Evolutionary conservation across 768 basidiomycete species (phyloP), one percentile per base, ranked within the genome.

Genomic region (Imleria badia): DNA sequence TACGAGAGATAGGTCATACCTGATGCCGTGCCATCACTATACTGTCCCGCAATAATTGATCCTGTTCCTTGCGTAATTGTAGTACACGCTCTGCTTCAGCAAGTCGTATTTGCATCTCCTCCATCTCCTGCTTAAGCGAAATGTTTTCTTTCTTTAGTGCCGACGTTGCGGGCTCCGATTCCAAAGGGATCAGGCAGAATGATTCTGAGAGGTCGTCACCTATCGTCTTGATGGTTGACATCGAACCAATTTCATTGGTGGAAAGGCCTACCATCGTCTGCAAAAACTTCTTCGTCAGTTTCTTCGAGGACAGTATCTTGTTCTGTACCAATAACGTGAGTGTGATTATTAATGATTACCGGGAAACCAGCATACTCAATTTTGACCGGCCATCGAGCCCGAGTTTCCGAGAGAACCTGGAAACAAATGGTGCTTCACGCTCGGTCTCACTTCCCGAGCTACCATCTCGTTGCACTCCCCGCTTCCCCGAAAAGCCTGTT

Each of bases 201-300:
- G 90, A 92, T 59, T 89, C 91, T 1, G 90, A 86, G 52, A 90
- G 78, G 31, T 89, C 85, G 59, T 86, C 82, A 29, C 78, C 85
- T 82, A 29, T 41, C 54, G 42, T 36, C 39, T 43, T 49, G 53
- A 60, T 44, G 38, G 35, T 51, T 23, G 31, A 45, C 31, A 52
- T 41, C 20, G 52, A 30, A 20, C 29, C 7, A 30, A 35, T 6
- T 23, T 46, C 5, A 9, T 23, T 44, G 20, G 15, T 17, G 29
- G 15, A 9, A 48, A 46, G 9, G 61, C 75, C 14, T 56, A 87
- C 90, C 86, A 71, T 84, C 83, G 54, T 87, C 84, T n/a, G 64
- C 72, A 45, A 85, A 73, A 29, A 84, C 73, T 33, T 82, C 83
- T 47, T 85, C 84, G 48, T 89, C 86, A 42, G 80, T 78, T 36